Evolutionary conservation across 192 early-diverging fungal species (phyloP).

Genomic region (Dimargaris xerosporica): DNA sequence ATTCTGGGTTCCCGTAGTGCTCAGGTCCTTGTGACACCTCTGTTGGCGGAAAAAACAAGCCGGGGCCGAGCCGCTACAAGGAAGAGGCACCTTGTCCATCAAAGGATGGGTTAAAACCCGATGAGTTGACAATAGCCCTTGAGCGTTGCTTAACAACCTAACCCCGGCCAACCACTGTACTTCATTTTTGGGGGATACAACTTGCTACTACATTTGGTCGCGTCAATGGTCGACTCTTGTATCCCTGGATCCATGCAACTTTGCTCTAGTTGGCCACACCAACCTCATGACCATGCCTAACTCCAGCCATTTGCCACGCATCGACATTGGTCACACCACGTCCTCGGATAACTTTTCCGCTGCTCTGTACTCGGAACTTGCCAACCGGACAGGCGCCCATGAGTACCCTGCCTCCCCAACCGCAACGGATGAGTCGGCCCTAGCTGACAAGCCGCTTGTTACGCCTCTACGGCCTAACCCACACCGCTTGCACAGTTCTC

Average conservation of each 20-base stretch:
- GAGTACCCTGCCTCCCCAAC: background rate
- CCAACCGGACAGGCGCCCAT: background rate
- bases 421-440: background rate
- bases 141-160: too few species aligned
- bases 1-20: too few species aligned
- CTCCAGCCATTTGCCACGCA: background rate
- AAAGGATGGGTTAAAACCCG: too few species aligned
- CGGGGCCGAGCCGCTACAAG: too few species aligned
- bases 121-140: too few species aligned
- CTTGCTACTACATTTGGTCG: background rate
- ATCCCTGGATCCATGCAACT: background rate
- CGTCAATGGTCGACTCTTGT: background rate
- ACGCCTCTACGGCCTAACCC: slow-evolving; percentile 6
- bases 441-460: too few species aligned
- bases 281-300: background rate
- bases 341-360: slow-evolving; percentile 6
- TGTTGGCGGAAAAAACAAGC: too few species aligned
- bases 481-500: background rate
- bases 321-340: background rate
- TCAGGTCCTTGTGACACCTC: too few species aligned
- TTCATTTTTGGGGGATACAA: background rate
- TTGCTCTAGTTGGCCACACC: background rate
- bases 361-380: slow-evolving; percentile 9
- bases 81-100: too few species aligned
- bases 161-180: too few species aligned